Evolutionary conservation across 2,329 filamentous ascomycete species (phyloP), one percentile per base, ranked within the genome.

Genomic region (Pseudopithomyces maydicus): DNA sequence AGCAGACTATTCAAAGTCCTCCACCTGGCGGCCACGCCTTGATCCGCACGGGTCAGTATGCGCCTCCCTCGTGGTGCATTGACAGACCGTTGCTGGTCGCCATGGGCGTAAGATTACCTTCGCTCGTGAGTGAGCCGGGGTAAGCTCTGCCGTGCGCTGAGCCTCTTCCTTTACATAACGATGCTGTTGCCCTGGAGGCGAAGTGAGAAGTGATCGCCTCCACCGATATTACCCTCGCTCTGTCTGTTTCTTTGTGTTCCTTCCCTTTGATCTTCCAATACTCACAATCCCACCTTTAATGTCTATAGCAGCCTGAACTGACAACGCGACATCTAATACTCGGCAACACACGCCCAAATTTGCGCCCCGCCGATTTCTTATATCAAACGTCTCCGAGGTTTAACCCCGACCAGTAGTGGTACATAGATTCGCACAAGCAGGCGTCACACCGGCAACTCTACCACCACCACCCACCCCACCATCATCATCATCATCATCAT

Each of bases 111-210:
- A 48, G 45, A 38, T 19, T 47, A 19, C 20, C 45, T 48, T 48
- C 36, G 45, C 36, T 33, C 26, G 8, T 23, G 35, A 15, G 19
- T 12, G 20, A 48, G 32, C 35, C 35, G 45, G 45, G 19, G 19
- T 22, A 20, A 29, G 45, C 45, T 32, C n/a, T 23, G 45, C 38
- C 17, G 38, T 17, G n/a, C 26, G 14, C 43, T 45, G 43, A 32
- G 43, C 43, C 45, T 29, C 23, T 17, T 45, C 23, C 43, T 47
- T 47, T 35, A 47, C 44, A 45, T 48, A 48, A 46, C 20, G 14
- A 47, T 10, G 15, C 15, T 17, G 32, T 15, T 36, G 32, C 33
- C 45, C 32, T 36, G 19, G 20, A 23, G 17, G 38, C 38, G 38
- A 22, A 32, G 20, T 38, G 45, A 48, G 32, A 29, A 33, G 32